Percentiles rank a stretch among this genome's conserved stretches.
Conservation (phyloP, 1,284 basidiomycete genomes). For the Ganoderma sinense region DNA sequence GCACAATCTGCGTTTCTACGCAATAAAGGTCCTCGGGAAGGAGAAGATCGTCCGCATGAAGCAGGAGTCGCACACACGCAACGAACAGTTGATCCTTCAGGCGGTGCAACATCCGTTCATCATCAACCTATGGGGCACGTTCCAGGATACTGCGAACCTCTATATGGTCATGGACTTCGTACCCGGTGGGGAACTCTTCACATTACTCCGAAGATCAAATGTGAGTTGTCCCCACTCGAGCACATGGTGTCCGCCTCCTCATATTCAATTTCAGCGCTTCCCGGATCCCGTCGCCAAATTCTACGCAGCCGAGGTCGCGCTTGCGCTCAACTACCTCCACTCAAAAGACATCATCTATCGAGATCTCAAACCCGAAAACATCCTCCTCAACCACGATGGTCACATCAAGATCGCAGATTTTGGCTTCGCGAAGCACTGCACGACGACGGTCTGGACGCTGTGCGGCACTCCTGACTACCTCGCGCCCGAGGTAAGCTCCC, state of each 20-base stretch:
- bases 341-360: slow-evolving; percentile 94
- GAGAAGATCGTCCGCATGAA: slow-evolving; percentile 96
- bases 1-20: slow-evolving; percentile 94
- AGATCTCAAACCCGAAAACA: slow-evolving; percentile 98
- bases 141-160: slow-evolving; percentile 92
- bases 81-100: slow-evolving; percentile 91
- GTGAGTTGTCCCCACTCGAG: slow-evolving; percentile 52
- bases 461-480: slow-evolving; percentile 99
- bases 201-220: slow-evolving; percentile 87
- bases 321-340: slow-evolving; percentile 95
- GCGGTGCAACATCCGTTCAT: slow-evolving; percentile 95
- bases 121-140: slow-evolving; percentile 98
- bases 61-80: slow-evolving; percentile 98
- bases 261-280: slow-evolving; percentile 73
- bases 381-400: slow-evolving; percentile 91
- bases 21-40: slow-evolving; percentile 94
- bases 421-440: slow-evolving; percentile 94
- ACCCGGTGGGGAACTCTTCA: slow-evolving; percentile 96
- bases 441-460: slow-evolving; percentile 94
- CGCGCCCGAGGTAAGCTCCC: slow-evolving; percentile 78
- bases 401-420: slow-evolving; percentile 99
- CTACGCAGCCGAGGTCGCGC: slow-evolving; percentile 96
- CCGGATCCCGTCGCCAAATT: slow-evolving; percentile 99
- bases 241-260: not conserved
- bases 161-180: slow-evolving; percentile 99